phyloP scores from a whole-genome alignment of 768 basidiomycete genomes.

The Sarcodon aspratus region DNA sequence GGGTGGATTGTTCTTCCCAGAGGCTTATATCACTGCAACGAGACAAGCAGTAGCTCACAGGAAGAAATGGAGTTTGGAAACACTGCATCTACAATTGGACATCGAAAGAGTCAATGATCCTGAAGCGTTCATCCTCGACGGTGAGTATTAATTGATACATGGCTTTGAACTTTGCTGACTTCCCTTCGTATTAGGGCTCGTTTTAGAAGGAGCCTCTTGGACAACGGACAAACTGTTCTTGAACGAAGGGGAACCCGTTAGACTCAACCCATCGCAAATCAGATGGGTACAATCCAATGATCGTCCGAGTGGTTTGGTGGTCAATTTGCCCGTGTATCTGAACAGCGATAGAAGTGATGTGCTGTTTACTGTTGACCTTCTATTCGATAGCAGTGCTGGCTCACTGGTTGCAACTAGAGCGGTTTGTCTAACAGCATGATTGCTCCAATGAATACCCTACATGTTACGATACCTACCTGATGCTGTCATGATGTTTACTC shows the following conservation, averaged over 20 bases:
- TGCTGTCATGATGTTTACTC: background rate
- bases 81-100: constrained; percentile 67
- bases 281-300: constrained; percentile 65
- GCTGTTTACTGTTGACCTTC: constrained; percentile 80
- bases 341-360: constrained; percentile 85
- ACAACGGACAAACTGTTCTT: constrained; percentile 53
- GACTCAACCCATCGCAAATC: constrained; percentile 73
- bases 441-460: background rate
- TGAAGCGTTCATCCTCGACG: constrained; percentile 78
- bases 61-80: constrained; percentile 89
- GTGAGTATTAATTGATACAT: constrained; percentile 31
- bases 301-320: constrained; percentile 27
- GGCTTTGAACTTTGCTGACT: constrained; percentile 5
- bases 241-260: constrained; percentile 76
- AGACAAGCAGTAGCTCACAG: constrained; percentile 92
- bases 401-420: constrained; percentile 77
- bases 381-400: constrained; percentile 56
- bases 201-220: constrained; percentile 83
- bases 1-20: constrained; percentile 92
- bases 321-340: constrained; percentile 87
- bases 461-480: background rate
- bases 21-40: constrained; percentile 92
- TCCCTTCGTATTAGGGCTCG: constrained; percentile 44
- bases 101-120: constrained; percentile 73
- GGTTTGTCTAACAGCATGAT: constrained; percentile 71